Conservation (phyloP, 129 eudicot genomes). For the Dittrichia graveolens region DNA sequence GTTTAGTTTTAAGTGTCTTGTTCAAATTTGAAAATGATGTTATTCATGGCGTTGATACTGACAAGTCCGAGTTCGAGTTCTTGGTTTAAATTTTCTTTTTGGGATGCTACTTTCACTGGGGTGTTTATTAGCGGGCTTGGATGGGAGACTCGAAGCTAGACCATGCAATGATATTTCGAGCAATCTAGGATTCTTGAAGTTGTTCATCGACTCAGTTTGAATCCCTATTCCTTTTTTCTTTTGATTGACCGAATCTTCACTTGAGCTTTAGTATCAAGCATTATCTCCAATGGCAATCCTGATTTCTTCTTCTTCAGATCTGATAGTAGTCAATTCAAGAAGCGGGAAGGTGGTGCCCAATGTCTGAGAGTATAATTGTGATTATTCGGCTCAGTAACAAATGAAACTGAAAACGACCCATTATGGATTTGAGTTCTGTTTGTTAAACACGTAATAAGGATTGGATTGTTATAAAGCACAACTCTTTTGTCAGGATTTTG, state of each 20-base stretch:
- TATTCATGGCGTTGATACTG: too few relatives aligned
- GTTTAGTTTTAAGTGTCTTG: too few relatives aligned
- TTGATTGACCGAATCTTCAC: slow-evolving; percentile 62
- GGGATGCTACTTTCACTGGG: too few relatives aligned
- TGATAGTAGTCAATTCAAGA: slow-evolving; percentile 56
- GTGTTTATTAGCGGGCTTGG: too few relatives aligned
- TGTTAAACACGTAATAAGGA: slow-evolving; percentile 31
- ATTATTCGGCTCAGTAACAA: slow-evolving; percentile 48
- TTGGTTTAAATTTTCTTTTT: too few relatives aligned
- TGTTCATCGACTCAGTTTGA: slow-evolving; percentile 38
- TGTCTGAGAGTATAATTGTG: slow-evolving; percentile 40
- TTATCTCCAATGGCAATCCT: slow-evolving; percentile 52
- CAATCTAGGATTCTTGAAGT: too few relatives aligned
- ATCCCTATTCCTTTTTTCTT: slow-evolving; percentile 57
- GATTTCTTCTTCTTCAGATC: slow-evolving; percentile 66
- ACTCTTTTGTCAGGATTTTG: slow-evolving; percentile 71
- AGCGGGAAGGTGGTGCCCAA: slow-evolving; percentile 30
- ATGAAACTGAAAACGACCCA: slow-evolving; percentile 43
- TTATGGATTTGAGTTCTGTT: slow-evolving; percentile 47
- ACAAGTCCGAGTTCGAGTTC: too few relatives aligned
- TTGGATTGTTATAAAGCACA: slow-evolving; percentile 52
- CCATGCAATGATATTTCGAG: too few relatives aligned
- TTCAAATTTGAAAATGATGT: too few relatives aligned
- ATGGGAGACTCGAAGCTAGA: too few relatives aligned
- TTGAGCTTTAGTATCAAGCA: slow-evolving; percentile 57